Evolutionary conservation across 2,329 filamentous ascomycete genomes (phyloP), one percentile per base, ranked within the genome.

Genomic region (Nigrospora oryzae): DNA sequence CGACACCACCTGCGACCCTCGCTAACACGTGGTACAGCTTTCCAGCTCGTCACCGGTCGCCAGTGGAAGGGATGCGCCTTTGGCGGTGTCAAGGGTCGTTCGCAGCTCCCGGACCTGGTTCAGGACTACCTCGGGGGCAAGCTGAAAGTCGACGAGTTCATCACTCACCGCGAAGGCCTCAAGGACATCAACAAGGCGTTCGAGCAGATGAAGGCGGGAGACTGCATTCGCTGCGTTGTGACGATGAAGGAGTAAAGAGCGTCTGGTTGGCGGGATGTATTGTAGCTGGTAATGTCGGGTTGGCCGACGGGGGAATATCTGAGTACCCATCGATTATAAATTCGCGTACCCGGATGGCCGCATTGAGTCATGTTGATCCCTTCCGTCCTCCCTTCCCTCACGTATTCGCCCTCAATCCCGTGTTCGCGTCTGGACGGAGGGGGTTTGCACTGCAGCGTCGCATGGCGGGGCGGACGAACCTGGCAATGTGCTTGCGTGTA

Each of bases 91-190:
- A 98, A 97, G 77, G 93, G 93, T 56, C 90, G 93, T 61, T 84
- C 86, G 32, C 93, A 98, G 72, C 81, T 98, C 53, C 85, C 86
- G 40, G 83, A 77, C 47, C 82, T 98, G 36, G 89, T 98, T 19
- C 72, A 81, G 54, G 91, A 97, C 68, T 98, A 98, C 71, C 76
- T 94, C 66, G 77, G 78, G 43, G 90, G 90, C 57, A 79, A 85
- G 62, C 83, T 98, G 63, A 97, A 96, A 83, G 93, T 97, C 38
- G 91, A 97, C 64, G 93, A 98, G 73, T 97, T 97, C 74, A 97
- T 98, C 71, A 98, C 93, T 31, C 93, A 98, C 73, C 83, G 90
- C 57, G 88, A 95, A 72, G 78, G 76, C 4, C 74, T 98, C 38
- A 70, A 71, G 49, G 81, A 86, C 59, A 95, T 98, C 68, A 97